These are phyloP conservation scores for Colletotrichum siamense DNA, from an alignment of 2,329 filamentous ascomycete species.

Conservation along the genomic window DNA sequence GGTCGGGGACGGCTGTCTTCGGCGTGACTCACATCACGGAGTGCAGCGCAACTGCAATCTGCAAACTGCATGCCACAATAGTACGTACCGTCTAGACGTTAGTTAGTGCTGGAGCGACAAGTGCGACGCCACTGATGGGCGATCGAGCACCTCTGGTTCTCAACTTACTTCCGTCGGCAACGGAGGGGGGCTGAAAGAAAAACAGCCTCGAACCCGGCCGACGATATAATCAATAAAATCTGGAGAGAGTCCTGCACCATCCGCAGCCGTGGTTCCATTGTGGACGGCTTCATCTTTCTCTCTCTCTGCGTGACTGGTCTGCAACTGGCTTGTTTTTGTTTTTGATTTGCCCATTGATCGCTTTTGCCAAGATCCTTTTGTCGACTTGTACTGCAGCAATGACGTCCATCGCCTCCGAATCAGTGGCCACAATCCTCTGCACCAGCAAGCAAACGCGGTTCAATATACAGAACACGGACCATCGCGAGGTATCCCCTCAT, in stretches of 20 bases:
- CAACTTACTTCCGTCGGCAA: neutral
- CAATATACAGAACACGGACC: conserved; percentile 61
- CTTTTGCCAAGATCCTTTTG: neutral
- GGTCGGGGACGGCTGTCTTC: neutral
- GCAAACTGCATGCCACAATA: neutral
- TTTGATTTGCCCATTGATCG: neutral
- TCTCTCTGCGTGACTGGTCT: neutral
- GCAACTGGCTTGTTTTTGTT: neutral
- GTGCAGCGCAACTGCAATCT: neutral
- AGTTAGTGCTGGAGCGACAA: neutral
- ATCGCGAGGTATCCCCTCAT: conserved; percentile 53
- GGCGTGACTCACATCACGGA: conserved; percentile 13
- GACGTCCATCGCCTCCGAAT: conserved; percentile 56
- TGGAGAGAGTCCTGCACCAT: neutral
- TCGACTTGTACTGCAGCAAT: conserved; percentile 31
- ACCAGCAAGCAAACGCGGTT: conserved; percentile 73
- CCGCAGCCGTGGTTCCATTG: neutral
- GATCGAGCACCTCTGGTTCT: neutral
- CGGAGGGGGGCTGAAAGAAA: neutral
- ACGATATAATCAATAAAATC: neutral
- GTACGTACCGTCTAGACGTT: neutral
- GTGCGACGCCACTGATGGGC: neutral
- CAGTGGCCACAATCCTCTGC: conserved; percentile 61
- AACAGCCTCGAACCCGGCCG: neutral
- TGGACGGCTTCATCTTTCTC: neutral